Evolutionary conservation across 1,139 yeast genomes (phyloP), one percentile per base, ranked within the genome.

Genomic region (Geotrichum histeridarum): DNA sequence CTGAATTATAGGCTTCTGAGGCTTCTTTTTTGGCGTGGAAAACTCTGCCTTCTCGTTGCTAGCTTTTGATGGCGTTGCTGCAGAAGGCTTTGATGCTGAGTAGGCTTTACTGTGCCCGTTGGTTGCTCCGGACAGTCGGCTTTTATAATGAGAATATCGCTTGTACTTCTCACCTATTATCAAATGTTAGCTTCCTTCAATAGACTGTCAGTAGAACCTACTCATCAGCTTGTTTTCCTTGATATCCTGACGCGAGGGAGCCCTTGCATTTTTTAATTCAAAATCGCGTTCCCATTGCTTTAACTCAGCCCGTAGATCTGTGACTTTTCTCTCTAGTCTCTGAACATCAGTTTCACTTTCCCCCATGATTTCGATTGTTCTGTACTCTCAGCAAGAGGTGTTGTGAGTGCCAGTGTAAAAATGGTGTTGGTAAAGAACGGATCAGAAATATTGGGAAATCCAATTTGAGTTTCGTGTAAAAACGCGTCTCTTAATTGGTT

Each of bases 241-340:
- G 55, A 84, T 77, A 64, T 84, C 90, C 3, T 69, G 69, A 50
- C 75, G 77, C 1, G 75, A 64, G 0, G 93, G 90, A 9, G 68
- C 69, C n/a, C 79, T 69, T 1, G 79, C 77, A 55, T 80, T 62
- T 27, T 62, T 56, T 17, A 69, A 65, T 9, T 67, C 62, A 64
- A 83, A 84, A 8, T 63, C 64, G 55, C 77, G 73, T 63, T 84
- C 90, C 91, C 91, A 85, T 36, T 68, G 67, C 64, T 84, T 85
- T 54, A 85, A 79, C 60, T 78, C 76, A 37, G 67, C 64, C 61
- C 74, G 77, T 17, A 56, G 43, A 14, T 36, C 45, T 4, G 38
- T 8, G 9, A 55, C 36, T 15, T 42, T 43, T 31, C 18, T 8
- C 48, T 38, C 47, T 12, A 49, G 14, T 18, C 49, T 14, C 5